Evolutionary conservation across 202 grass and related monocot species (phyloP), one percentile per base, ranked within the genome.

Genomic region (Bolboschoenoplectus hybrid): DNA sequence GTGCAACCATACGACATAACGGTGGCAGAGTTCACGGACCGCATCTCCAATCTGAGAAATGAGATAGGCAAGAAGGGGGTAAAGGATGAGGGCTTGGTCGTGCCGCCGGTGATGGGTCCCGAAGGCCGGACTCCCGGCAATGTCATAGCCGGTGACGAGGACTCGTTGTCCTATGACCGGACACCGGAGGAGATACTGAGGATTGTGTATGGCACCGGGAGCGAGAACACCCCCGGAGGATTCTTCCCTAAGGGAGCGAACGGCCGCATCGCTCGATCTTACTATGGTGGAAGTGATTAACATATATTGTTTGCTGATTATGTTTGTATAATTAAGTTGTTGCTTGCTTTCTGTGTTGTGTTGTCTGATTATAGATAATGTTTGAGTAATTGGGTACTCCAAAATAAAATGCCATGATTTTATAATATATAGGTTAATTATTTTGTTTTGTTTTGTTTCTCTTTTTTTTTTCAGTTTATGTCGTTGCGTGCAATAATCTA

Each of bases 81-180:
- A 2, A 98, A 95, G 85, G 95, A 95, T 61, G 91, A 98, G 34
- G 95, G 95, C 2, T 89, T 95, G 16, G 68, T 93, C 17, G 93
- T 92, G 70, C 85, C 89, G 0, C 77, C 67, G 0, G 52, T 60
- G 38, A 7, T 85, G 19, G 96, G 96, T 0, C 74, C 96, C 0
- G 96, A 98, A 86, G 90, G 89, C 12, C 12, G 85, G 67, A 91
- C 84, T 19, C 56, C 76, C 0, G 93, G 93, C 49, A 95, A 98
- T 86, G 52, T 98, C 67, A 90, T 98, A 79, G 93, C 93, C 17
- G 96, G 93, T 32, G 88, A 98, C 76, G 74, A 69, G 36, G 87
- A 89, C 81, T 98, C 93, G 45, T 75, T 95, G 13, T 88, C 87
- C 16, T 95, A 90, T 67, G 91, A 84, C 17, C 93, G 96, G 82